Evolutionary conservation across 2,329 filamentous ascomycete genomes (phyloP), one percentile per base, ranked within the genome.

Genomic region (Curvularia sp.): DNA sequence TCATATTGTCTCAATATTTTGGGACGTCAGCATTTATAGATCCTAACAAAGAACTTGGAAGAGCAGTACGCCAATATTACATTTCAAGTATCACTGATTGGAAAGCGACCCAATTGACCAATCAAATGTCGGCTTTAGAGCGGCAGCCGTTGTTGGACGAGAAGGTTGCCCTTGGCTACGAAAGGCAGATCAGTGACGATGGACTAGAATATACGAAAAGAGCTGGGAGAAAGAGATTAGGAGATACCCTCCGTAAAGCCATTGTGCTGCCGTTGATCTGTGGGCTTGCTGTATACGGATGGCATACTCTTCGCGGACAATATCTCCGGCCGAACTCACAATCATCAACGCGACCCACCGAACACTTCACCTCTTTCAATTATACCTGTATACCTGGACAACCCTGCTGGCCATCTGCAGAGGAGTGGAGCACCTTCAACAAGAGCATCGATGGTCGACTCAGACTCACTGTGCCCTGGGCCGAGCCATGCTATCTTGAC

Each of bases 381-480:
- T 74, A 74, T 52, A 72, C 72, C 28, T 77, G 74, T 50, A 59
- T 64, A 55, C 79, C 78, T 2, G 69, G 69, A 5, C 74, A 80
- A 49, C 46, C 57, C 23, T 80, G 78, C 47, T 76, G 74, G 74
- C 73, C 73, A 12, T 69, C 66, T 1, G 36, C 55, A n/a, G 62
- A 7, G n/a, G 61, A 75, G 15, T 76, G 74, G 74, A 61, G 57
- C 13, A 43, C 60, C 4, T 76, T 76, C 65, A 75, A 76, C 41
- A 64, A 65, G 28, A 74, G 69, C 52, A 69, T 76, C 41, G 49
- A 61, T 30, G 74, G 74, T 21, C 67, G 68, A 21, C 63, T 76
- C 15, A 63, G 61, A 42, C 34, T 68, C 18, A 75, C 73, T 6
- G 51, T 71, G 43, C 74, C 73, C 15, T 75, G 71, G 69, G 74